Conservation (phyloP, 139 green algal genomes). For the Chlamydomonas incerta region DNA sequence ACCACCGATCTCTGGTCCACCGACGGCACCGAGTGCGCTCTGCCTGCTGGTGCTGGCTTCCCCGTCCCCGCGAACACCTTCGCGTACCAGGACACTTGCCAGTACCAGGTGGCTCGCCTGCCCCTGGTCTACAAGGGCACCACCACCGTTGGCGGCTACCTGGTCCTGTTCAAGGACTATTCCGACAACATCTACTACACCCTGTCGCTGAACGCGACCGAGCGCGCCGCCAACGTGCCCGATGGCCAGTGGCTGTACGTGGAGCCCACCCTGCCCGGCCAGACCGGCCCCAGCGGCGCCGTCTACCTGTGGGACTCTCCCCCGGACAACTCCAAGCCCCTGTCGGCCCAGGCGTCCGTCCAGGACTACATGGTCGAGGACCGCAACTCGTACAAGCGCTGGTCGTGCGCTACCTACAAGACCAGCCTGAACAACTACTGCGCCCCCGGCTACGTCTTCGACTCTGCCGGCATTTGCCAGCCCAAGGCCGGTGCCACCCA, state of each 20-base stretch:
- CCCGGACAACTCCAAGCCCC: background rate
- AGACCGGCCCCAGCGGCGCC: background rate
- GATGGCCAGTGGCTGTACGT: constrained; percentile 35
- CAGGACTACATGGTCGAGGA: background rate
- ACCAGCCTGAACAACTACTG: background rate
- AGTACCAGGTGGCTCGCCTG: background rate
- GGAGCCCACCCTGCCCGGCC: background rate
- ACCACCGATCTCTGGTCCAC: constrained; percentile 20
- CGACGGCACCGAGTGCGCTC: background rate
- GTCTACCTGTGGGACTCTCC: constrained; percentile 27
- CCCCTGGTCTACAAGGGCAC: constrained; percentile 5
- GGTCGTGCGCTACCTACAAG: constrained; percentile 32
- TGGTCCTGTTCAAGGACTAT: constrained; percentile 39
- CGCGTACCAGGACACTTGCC: background rate
- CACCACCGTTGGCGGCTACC: background rate
- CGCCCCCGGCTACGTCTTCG: background rate
- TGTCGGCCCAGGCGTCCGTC: background rate
- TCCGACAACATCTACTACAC: constrained; percentile 42
- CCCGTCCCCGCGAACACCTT: constrained; percentile 7
- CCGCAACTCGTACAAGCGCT: constrained; percentile 20
- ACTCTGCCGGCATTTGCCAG: background rate
- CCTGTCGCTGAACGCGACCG: background rate
- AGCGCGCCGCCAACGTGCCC: background rate
- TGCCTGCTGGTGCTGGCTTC: background rate
- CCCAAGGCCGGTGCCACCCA: no score